phyloP scores from a whole-genome alignment of 345 rosid species.

The Aurinia saxatilis region DNA sequence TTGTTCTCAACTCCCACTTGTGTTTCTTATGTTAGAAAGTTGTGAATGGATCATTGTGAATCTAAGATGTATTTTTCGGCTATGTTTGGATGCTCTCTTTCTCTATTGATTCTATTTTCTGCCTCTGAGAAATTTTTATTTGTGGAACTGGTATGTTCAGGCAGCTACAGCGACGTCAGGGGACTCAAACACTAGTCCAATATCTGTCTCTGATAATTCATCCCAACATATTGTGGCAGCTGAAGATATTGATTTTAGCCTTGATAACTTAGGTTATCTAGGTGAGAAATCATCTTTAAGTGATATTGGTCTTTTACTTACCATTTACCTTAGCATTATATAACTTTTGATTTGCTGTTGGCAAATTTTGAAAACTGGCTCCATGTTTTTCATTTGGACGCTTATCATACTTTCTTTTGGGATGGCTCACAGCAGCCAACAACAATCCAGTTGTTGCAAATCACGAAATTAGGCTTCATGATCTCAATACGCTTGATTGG shows the following conservation, averaged over 20 bases:
- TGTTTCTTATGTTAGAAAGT: conserved; percentile 1
- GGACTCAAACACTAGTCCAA: conserved; percentile 78
- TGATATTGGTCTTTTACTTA: conserved; percentile 11
- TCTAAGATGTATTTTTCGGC: neutral
- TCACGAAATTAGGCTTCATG: conserved; percentile 73
- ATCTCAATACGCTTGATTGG: conserved; percentile 97
- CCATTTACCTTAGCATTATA: neutral
- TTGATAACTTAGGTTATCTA: conserved; percentile 30
- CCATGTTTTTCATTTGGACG: neutral
- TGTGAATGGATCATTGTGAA: neutral
- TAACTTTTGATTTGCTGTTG: neutral
- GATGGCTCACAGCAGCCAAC: conserved; percentile 41
- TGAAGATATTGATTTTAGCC: conserved; percentile 62
- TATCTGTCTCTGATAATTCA: conserved; percentile 59
- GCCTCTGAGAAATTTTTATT: neutral
- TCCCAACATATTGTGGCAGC: conserved; percentile 36
- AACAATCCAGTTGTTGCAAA: conserved; percentile 37
- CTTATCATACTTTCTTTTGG: conserved; percentile 24
- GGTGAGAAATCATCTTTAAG: conserved; percentile 31
- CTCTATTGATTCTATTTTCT: neutral
- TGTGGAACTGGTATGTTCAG: conserved; percentile 39
- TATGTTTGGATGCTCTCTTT: conserved; percentile 2
- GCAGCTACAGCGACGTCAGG: conserved; percentile 64
- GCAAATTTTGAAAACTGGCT: neutral
- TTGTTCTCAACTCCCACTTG: conserved; percentile 3